A percentile compares a stretch with the other conserved stretches of the same genome.
These are phyloP conservation scores for Handroanthus guayacan DNA, from an alignment of 257 asterid species.

Conservation along the genomic window DNA sequence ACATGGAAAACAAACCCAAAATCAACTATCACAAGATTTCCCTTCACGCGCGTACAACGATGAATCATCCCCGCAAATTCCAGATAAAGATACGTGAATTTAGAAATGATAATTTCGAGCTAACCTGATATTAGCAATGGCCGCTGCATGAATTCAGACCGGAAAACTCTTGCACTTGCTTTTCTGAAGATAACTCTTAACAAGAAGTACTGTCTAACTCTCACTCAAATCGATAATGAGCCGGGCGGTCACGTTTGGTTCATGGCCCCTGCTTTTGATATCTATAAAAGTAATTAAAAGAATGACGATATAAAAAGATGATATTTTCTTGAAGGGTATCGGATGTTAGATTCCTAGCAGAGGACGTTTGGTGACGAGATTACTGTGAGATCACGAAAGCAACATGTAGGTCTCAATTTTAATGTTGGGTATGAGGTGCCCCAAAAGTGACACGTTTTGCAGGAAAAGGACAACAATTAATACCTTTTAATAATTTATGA, in stretches of 20 bases:
- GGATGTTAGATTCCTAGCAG: too few relatives aligned
- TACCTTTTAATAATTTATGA: too few relatives aligned
- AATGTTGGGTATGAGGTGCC: too few relatives aligned
- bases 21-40: neutral
- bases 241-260: neutral
- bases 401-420: too few relatives aligned
- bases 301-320: too few relatives aligned
- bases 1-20: neutral
- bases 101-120: conserved; percentile 1
- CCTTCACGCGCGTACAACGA: neutral
- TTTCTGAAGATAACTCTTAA: neutral
- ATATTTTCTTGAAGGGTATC: too few relatives aligned
- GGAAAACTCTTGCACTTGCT: neutral
- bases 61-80: neutral
- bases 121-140: conserved; percentile 58
- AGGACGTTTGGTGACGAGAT: too few relatives aligned
- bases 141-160: conserved; percentile 48
- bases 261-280: too few relatives aligned
- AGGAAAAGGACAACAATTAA: too few relatives aligned
- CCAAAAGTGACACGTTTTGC: too few relatives aligned
- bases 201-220: neutral
- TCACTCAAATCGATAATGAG: neutral
- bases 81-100: neutral
- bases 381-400: too few relatives aligned
- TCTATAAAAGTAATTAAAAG: too few relatives aligned